phyloP scores from a whole-genome alignment of 1,139 yeast genomes.

The Saccharomyces hybrid region DNA sequence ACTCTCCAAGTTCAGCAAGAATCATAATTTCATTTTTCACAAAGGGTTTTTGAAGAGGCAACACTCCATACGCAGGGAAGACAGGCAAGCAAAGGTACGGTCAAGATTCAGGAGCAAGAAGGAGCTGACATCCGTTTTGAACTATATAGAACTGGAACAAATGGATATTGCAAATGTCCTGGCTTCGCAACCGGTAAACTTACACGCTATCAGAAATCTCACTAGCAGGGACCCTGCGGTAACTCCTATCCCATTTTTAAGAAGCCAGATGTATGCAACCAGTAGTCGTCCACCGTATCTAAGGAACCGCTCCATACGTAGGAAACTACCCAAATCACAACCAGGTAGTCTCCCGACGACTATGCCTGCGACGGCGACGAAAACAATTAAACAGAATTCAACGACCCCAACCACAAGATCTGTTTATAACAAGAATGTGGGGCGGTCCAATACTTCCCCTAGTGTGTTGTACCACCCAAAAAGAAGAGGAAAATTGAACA shows the following conservation, averaged over 20 bases:
- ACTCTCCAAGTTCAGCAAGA: constrained; percentile 9
- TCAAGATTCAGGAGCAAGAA: background rate
- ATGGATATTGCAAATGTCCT: background rate
- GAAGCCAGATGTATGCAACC: background rate
- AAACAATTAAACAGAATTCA: background rate
- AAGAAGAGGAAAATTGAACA: background rate
- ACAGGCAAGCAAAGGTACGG: background rate
- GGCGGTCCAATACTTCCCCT: constrained; percentile 3
- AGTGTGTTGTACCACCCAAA: constrained; percentile 1
- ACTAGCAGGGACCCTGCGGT: background rate
- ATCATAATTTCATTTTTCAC: constrained; percentile 22
- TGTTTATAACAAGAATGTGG: background rate
- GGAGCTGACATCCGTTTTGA: constrained; percentile 3
- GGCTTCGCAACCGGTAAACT: background rate
- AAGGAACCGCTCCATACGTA: background rate
- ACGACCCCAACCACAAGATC: background rate
- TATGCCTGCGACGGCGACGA: background rate
- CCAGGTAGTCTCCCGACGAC: background rate
- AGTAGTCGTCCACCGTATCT: background rate
- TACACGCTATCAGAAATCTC: background rate
- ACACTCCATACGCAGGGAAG: background rate
- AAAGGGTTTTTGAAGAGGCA: constrained; percentile 22
- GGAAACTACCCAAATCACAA: background rate
- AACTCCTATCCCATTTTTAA: background rate
- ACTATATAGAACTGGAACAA: constrained; percentile 1